These are phyloP conservation scores for Pelargonium australe DNA, from an alignment of 441 rosid genomes.

Conservation along the genomic window DNA sequence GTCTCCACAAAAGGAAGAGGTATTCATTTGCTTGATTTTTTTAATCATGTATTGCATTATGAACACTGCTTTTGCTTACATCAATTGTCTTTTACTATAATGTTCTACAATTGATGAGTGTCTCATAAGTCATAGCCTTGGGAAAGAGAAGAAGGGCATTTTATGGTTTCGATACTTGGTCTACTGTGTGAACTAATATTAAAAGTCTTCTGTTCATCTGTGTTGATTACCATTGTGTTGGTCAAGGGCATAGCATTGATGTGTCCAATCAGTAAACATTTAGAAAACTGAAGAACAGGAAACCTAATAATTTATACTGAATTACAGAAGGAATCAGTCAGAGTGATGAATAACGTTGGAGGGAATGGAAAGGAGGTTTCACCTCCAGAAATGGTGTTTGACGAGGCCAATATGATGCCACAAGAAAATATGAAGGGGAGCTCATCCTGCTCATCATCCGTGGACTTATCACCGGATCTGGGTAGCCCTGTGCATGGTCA, in stretches of 20 bases:
- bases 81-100: conserved; percentile 12
- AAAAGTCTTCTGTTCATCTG: no score
- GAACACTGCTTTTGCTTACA: neutral
- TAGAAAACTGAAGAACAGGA: neutral
- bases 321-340: conserved; percentile 41
- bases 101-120: neutral
- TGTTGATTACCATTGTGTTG: no score
- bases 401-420: conserved; percentile 22
- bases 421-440: conserved; percentile 25
- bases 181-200: neutral
- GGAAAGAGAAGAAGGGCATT: neutral
- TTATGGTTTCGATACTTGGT: neutral
- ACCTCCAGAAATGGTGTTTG: conserved; percentile 26
- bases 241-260: conserved; percentile 8
- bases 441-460: conserved; percentile 42
- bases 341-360: conserved; percentile 13
- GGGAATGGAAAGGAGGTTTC: conserved; percentile 20
- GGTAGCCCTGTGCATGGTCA: conserved; percentile 36
- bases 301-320: conserved; percentile 16
- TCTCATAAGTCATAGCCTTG: neutral
- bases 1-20: conserved; percentile 46
- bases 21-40: conserved; percentile 20
- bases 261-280: conserved; percentile 22
- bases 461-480: conserved; percentile 40
- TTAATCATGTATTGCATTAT: neutral